phyloP scores from a whole-genome alignment of 352 stramenopile species.

The Globisporangium spinosum region DNA sequence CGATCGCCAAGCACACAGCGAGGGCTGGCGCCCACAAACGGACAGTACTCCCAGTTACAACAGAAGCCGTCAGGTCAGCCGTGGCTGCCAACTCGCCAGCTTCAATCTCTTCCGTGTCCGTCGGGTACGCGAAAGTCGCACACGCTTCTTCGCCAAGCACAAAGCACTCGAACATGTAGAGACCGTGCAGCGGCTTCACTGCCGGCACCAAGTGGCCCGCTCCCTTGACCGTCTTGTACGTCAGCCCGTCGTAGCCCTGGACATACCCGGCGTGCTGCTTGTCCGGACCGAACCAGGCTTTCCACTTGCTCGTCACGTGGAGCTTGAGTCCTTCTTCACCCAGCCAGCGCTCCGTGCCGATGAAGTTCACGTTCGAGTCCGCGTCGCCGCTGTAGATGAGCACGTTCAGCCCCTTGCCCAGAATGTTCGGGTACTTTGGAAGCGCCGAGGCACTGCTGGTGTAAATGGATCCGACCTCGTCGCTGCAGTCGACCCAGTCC shows the following conservation, averaged over 20 bases:
- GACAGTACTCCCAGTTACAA: neutral
- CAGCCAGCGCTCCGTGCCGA: neutral
- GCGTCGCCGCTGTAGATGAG: neutral
- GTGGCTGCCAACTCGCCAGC: constrained; percentile 17
- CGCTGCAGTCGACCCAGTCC: neutral
- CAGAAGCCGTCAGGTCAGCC: too few species aligned
- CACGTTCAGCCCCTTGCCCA: neutral
- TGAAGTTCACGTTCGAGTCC: neutral
- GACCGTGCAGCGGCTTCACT: constrained; percentile 56
- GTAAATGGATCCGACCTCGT: neutral
- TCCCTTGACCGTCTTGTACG: constrained; percentile 89
- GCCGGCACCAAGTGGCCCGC: constrained; percentile 86
- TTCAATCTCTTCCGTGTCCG: constrained; percentile 46
- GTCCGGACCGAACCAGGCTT: constrained; percentile 20
- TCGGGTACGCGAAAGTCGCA: constrained; percentile 44
- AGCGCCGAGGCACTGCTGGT: neutral
- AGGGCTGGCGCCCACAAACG: constrained; percentile 23
- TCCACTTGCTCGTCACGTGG: neutral
- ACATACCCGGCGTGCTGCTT: constrained; percentile 83
- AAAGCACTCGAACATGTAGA: constrained; percentile 75
- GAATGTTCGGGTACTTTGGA: neutral
- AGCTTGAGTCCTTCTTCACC: neutral
- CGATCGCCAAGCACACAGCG: constrained; percentile 26
- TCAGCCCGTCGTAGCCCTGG: constrained; percentile 73
- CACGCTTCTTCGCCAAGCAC: constrained; percentile 53